phyloP scores from a whole-genome alignment of 2,329 filamentous ascomycete species.

The Albifimbria verrucaria region DNA sequence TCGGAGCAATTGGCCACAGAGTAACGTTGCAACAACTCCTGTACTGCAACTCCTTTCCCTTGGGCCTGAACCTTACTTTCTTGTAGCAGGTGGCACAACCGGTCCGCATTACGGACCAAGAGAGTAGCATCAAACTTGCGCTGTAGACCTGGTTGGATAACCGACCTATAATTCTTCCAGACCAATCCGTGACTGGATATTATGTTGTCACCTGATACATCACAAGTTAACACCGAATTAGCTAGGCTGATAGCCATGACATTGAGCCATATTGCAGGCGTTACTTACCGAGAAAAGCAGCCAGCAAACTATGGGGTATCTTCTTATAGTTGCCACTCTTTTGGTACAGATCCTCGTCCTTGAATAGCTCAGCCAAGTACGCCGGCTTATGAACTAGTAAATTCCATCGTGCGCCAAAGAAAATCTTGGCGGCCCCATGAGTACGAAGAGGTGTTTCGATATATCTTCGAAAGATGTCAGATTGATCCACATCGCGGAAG shows the following conservation, averaged over 20 bases:
- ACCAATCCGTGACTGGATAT: conserved; percentile 33
- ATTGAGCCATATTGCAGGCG: not conserved
- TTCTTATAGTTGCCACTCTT: conserved; percentile 40
- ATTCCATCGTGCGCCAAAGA: conserved; percentile 47
- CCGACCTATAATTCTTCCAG: conserved; percentile 30
- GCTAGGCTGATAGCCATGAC: not conserved
- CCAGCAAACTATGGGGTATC: conserved; percentile 35
- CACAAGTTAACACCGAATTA: too few species aligned
- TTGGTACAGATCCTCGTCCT: conserved; percentile 25
- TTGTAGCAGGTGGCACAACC: conserved; percentile 24
- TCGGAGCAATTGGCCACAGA: conserved; percentile 33
- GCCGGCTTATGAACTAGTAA: conserved; percentile 41
- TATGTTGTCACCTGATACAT: conserved; percentile 29
- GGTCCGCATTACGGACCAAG: conserved; percentile 19
- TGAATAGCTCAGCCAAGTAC: conserved; percentile 37
- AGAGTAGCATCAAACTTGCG: conserved; percentile 16
- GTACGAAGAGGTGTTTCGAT: conserved; percentile 32
- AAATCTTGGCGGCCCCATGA: conserved; percentile 45
- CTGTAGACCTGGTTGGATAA: conserved; percentile 34
- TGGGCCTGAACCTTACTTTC: conserved; percentile 18
- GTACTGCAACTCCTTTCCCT: conserved; percentile 21
- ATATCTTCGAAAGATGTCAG: conserved; percentile 34
- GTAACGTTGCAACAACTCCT: conserved; percentile 30
- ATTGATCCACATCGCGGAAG: conserved; percentile 39
- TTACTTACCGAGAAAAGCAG: conserved; percentile 24